Percentiles rank a stretch among this genome's conserved stretches.
These are phyloP conservation scores for Polytolypa hystricis DNA, from an alignment of 2,329 filamentous ascomycete species.

Conservation along the genomic window DNA sequence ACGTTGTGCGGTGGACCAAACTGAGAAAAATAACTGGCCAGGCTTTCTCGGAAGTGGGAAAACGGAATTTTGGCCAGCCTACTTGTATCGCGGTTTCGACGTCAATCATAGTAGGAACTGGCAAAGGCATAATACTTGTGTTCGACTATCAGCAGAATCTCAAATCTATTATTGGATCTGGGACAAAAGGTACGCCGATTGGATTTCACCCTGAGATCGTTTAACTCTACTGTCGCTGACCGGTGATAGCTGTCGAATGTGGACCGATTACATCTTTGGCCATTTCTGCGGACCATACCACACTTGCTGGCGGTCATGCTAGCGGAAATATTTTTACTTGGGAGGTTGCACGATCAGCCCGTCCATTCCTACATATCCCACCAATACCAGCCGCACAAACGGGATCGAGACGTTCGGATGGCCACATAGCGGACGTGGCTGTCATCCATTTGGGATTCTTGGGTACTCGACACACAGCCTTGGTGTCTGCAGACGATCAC, in stretches of 20 bases:
- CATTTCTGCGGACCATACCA: slow-evolving; percentile 86
- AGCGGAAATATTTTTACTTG: slow-evolving; percentile 93
- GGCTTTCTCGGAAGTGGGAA: slow-evolving; percentile 84
- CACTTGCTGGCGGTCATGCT: slow-evolving; percentile 78
- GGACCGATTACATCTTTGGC: slow-evolving; percentile 79
- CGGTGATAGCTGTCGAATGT: slow-evolving; percentile 64
- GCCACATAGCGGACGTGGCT: slow-evolving; percentile 65
- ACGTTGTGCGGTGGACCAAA: slow-evolving; percentile 92
- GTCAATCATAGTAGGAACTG: slow-evolving; percentile 80
- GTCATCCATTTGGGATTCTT: slow-evolving; percentile 91
- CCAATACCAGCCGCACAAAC: slow-evolving; percentile 58
- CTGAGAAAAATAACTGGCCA: slow-evolving; percentile 80
- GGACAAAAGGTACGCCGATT: slow-evolving; percentile 63
- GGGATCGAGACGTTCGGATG: slow-evolving; percentile 60
- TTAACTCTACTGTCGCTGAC: slow-evolving; percentile 1
- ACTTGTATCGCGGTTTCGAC: slow-evolving; percentile 85
- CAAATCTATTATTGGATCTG: slow-evolving; percentile 85
- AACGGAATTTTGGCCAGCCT: slow-evolving; percentile 80
- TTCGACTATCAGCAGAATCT: slow-evolving; percentile 97
- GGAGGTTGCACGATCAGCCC: slow-evolving; percentile 73
- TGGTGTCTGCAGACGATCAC: slow-evolving; percentile 86
- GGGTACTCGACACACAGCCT: slow-evolving; percentile 81
- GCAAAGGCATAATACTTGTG: slow-evolving; percentile 85
- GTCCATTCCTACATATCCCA: slow-evolving; percentile 79
- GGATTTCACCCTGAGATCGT: not conserved